These are phyloP conservation scores for Barnettozyma botsteinii DNA, from an alignment of 805 yeast genomes.

Conservation along the genomic window DNA sequence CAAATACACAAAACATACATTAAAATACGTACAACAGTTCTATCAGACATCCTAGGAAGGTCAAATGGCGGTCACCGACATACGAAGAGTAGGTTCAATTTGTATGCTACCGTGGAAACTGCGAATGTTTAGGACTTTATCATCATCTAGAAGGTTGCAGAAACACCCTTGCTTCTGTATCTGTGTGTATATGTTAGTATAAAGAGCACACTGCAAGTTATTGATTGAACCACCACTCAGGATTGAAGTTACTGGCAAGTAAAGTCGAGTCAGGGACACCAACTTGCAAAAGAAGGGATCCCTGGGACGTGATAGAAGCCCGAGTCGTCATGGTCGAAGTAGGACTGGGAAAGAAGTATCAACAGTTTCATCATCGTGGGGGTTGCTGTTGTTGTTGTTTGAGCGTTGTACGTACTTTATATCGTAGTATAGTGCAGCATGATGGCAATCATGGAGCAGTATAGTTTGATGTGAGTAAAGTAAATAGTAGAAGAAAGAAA, in stretches of 20 bases:
- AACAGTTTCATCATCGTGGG: conserved; percentile 37
- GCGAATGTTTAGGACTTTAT: conserved; percentile 81
- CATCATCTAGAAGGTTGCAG: conserved; percentile 49
- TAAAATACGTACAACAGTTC: conserved; percentile 2
- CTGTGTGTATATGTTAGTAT: conserved; percentile 4
- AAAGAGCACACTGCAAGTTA: neutral
- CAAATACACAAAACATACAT: neutral
- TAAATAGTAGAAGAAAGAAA: neutral
- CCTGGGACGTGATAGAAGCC: conserved; percentile 35
- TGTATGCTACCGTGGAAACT: conserved; percentile 94
- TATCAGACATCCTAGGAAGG: conserved; percentile 97
- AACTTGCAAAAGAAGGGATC: conserved; percentile 27
- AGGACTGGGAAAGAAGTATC: conserved; percentile 90
- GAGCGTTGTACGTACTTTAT: too few species aligned
- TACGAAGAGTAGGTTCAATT: conserved; percentile 76
- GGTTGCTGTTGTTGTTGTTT: neutral
- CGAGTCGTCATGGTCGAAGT: conserved; percentile 90
- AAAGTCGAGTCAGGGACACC: conserved; percentile 40
- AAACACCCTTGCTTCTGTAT: conserved; percentile 8
- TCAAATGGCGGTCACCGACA: conserved; percentile 79
- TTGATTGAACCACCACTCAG: conserved; percentile 46
- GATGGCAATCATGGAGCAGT: too few species aligned
- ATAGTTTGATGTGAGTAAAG: too few species aligned
- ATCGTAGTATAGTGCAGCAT: too few species aligned
- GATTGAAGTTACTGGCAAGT: conserved; percentile 80